Evolutionary conservation across 805 yeast genomes (phyloP).

Genomic region (Vanderwaltozyma tropicalis): DNA sequence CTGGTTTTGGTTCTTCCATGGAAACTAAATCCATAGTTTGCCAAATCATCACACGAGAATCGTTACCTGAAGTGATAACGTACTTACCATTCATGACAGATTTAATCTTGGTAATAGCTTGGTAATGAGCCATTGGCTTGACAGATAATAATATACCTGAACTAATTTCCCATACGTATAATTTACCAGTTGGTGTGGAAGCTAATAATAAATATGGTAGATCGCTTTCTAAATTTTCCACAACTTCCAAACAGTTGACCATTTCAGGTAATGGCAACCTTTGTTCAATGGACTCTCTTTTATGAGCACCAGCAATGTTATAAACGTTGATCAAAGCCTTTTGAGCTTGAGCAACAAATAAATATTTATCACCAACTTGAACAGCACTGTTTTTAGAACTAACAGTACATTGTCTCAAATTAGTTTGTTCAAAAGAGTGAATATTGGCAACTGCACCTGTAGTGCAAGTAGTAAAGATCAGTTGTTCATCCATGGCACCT

Average conservation of each 20-base stretch:
- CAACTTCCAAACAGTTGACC: slow-evolving; percentile 38
- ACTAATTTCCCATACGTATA: slow-evolving; percentile 76
- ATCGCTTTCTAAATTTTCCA: slow-evolving; percentile 13
- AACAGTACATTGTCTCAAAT: slow-evolving; percentile 32
- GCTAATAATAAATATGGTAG: slow-evolving; percentile 64
- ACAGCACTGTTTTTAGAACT: slow-evolving; percentile 41
- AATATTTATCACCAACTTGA: slow-evolving; percentile 43
- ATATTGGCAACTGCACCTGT: slow-evolving; percentile 22
- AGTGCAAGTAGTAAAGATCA: slow-evolving; percentile 22
- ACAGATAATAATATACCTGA: slow-evolving; percentile 68
- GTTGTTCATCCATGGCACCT: slow-evolving; percentile 16
- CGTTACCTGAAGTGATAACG: slow-evolving; percentile 67
- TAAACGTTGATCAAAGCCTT: slow-evolving; percentile 73
- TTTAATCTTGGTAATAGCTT: slow-evolving; percentile 49
- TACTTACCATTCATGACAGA: slow-evolving; percentile 55
- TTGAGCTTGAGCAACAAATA: slow-evolving; percentile 55
- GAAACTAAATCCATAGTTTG: slow-evolving; percentile 44
- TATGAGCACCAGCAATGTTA: slow-evolving; percentile 32
- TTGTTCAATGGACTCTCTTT: slow-evolving; percentile 53
- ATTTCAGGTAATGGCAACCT: slow-evolving; percentile 78
- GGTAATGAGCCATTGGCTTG: slow-evolving; percentile 72
- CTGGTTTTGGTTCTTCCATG: slow-evolving; percentile 42
- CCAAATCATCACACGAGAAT: slow-evolving; percentile 74
- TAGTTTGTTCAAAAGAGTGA: slow-evolving; percentile 24
- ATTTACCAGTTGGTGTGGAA: slow-evolving; percentile 46